phyloP scores from a whole-genome alignment of 208 protist genomes.

The Sergeia podlipaevii region DNA sequence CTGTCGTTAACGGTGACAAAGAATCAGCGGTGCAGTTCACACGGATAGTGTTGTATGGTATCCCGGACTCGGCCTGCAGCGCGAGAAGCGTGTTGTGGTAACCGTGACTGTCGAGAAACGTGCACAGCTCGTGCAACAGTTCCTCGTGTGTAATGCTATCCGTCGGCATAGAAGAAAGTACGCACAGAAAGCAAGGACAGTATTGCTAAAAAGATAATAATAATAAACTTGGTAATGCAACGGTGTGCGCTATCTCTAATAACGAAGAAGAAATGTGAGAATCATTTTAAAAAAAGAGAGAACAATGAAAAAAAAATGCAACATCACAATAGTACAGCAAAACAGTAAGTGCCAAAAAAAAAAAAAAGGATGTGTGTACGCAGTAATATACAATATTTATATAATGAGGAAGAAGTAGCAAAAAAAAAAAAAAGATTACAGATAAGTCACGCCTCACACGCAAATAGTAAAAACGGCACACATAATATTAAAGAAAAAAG shows the following conservation, averaged over 20 bases:
- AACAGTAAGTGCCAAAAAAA: background rate
- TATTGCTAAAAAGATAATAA: background rate
- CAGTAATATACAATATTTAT: constrained; percentile 1
- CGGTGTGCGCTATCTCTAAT: too few relatives aligned
- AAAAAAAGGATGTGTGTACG: background rate
- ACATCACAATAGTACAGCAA: constrained; percentile 1
- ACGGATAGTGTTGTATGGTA: constrained; percentile 78
- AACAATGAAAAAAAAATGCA: constrained; percentile 18
- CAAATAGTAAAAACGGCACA: constrained; percentile 4
- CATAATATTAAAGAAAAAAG: constrained; percentile 6
- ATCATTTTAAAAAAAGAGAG: constrained; percentile 3
- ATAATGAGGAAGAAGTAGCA: background rate
- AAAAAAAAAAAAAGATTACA: constrained; percentile 2
- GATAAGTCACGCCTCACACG: too few relatives aligned
- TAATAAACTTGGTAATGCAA: too few relatives aligned
- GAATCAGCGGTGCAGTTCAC: constrained; percentile 5
- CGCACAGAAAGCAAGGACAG: constrained; percentile 2
- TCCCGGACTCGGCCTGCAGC: constrained; percentile 70
- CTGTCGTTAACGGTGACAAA: constrained; percentile 2
- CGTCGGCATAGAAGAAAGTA: constrained; percentile 11
- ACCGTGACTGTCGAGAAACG: constrained; percentile 59
- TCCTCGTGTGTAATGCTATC: constrained; percentile 56
- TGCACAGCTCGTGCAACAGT: constrained; percentile 62
- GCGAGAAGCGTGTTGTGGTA: constrained; percentile 61
- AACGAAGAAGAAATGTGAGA: constrained; percentile 4